Base-by-base conservation (phyloP, 441 rosid species). In the Pelargonium cotyledonis region DNA sequence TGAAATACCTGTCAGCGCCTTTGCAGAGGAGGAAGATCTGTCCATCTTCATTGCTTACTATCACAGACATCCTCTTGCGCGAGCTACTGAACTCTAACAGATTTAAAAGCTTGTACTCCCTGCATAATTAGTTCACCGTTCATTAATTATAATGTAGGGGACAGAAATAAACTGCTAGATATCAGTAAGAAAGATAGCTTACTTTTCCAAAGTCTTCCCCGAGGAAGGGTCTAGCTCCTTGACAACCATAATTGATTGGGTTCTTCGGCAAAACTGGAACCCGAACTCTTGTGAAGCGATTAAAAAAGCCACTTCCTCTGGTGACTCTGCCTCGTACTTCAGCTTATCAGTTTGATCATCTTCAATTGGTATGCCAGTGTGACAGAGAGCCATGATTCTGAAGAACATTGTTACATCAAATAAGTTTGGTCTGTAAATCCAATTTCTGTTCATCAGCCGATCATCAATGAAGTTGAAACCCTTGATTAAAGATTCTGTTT, bases 241-340 rank as follows among this genome's bases (percentile, higher is more conserved):
- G 29, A 89, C 74, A 73, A 85, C 72, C 80, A 89, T 80, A 26
- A 76, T 75, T 49, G 97, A 83, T 65, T 89, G 97, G 23, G 92
- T 89, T 73, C 97, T 79, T 72, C 76, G 72, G 69, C 68, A 85
- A 70, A 89, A 89, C 71, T 85, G 81, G 72, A 89, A 82, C 16
- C 96, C 96, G 49, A 91, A 80, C 80, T 91, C 94, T 77, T 83
- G 80, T 9, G 97, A 73, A 8, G 97, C 85, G 68, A 88, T 77
- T 63, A 91, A 78, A 79, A 91, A 91, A 44, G 94, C 80, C 3
- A 78, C 89, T 81, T 91, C 97, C 67, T 91, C 97, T 2, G 96
- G 97, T 31, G 97, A 91, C 73, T 91, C 97, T 55, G 97, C 97
- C 77, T 91, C 97, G 44, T 85, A 91, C 44, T 73, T 88, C 65